Percentiles rank a stretch among this genome's conserved stretches.
These are phyloP conservation scores for Tulasnella sp. DNA, from an alignment of 768 basidiomycete species.

Conservation along the genomic window DNA sequence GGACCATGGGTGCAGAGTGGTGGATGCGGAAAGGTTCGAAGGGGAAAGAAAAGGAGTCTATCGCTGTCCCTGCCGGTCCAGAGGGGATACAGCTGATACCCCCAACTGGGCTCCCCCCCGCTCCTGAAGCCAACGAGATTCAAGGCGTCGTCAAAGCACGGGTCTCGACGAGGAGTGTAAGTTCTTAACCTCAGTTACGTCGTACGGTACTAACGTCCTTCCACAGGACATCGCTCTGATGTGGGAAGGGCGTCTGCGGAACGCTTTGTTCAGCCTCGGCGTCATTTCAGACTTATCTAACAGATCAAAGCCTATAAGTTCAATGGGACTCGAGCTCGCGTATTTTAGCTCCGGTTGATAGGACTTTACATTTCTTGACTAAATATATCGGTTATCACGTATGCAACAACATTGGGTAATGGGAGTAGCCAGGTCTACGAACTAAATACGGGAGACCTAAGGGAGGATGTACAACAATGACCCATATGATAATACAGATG, in stretches of 20 bases:
- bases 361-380: not conserved
- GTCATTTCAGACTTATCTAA: conserved; percentile 83
- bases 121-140: conserved; percentile 30
- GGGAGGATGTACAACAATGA: too few species aligned
- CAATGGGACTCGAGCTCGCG: conserved; percentile 83
- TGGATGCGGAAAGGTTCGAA: conserved; percentile 56
- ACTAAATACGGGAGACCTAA: too few species aligned
- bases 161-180: conserved; percentile 77
- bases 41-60: conserved; percentile 23
- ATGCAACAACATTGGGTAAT: too few species aligned
- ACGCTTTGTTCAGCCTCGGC: conserved; percentile 80
- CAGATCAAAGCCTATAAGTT: conserved; percentile 73
- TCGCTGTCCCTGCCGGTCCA: conserved; percentile 15
- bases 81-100: conserved; percentile 15
- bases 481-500: too few species aligned
- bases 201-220: conserved; percentile 4
- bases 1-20: conserved; percentile 93
- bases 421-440: too few species aligned
- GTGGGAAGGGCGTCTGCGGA: conserved; percentile 87
- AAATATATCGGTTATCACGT: too few species aligned
- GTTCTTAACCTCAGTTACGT: conserved; percentile 22
- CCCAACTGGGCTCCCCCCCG: not conserved
- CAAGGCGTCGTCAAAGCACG: conserved; percentile 81
- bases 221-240: conserved; percentile 75
- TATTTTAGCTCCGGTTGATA: conserved; percentile 42